Base-by-base conservation (phyloP, 768 basidiomycete species). In the Tephrocybe sp. region DNA sequence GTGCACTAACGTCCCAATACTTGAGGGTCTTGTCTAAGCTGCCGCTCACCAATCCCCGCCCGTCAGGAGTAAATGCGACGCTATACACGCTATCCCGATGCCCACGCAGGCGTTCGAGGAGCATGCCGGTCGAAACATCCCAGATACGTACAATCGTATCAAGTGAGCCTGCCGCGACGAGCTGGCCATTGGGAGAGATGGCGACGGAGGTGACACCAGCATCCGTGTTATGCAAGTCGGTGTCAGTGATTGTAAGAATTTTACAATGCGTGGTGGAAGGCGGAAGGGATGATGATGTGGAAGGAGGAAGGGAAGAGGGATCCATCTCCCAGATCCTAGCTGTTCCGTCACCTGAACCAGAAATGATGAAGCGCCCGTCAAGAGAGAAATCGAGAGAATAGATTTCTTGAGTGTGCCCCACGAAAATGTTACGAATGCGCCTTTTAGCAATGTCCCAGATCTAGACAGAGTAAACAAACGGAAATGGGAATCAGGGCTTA, bases 401-500 rank as follows among this genome's bases (percentile, higher is more conserved):
- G 63, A 97, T 93, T 61, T 96, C 94, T 63, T 92, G 89, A 60
- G 83, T 82, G 69, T 97, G 94, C 1, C 94, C 94, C 51, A 86
- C 83, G 59, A 95, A 92, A 17, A 89, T 71, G 57, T 82, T 84
- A 45, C 85, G 79, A 62, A 95, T 89, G 31, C 80, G 79, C 59
- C 85, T 85, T 61, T 84, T 85, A 42, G 78, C 77, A 58, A 97
- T 90, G 61, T 95, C 92, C 94, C 94, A 97, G 61, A 97, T 91
- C 89, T 93, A 59, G 6, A 26, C 13, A 4, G 1, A 19, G 14
- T 19, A 38, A 6, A 32, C n/a, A 20, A 6, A 13, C 19, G 40
- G n/a, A 34, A 36, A 26, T 56, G 33, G 79, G 32, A 48, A n/a
- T 59, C 2, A 34, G 2, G 9, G 14, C 16, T 11, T 3, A 65